Evolutionary conservation across 2,329 filamentous ascomycete genomes (phyloP).

Genomic region (Fusarium guadeloupense): DNA sequence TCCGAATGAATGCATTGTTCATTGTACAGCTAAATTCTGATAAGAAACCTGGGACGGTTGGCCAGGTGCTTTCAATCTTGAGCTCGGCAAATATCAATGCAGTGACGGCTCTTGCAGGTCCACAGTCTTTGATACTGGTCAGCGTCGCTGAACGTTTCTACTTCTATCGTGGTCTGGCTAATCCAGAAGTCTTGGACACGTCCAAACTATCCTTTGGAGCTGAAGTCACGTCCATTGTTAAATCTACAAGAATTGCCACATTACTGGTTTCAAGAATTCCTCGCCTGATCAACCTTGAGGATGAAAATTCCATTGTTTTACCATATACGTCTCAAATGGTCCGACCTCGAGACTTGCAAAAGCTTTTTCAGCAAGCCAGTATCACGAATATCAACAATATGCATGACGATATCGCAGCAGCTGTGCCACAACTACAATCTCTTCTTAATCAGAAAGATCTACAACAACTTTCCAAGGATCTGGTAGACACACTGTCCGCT

Average conservation of each 20-base stretch:
- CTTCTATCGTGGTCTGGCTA: constrained; percentile 5
- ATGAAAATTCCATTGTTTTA: not conserved
- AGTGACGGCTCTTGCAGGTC: constrained; percentile 5
- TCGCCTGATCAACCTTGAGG: not conserved
- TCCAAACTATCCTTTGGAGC: constrained; percentile 11
- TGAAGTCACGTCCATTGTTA: not conserved
- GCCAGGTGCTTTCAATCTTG: not conserved
- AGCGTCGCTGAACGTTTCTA: not conserved
- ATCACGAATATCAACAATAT: constrained; percentile 3
- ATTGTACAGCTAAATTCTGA: not conserved
- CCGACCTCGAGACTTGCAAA: not conserved
- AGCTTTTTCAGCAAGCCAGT: not conserved
- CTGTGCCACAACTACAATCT: constrained; percentile 9
- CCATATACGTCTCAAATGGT: not conserved
- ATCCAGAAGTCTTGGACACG: not conserved
- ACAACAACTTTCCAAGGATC: not conserved
- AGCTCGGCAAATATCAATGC: constrained; percentile 5
- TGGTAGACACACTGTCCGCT: constrained; percentile 1
- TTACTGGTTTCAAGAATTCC: not conserved
- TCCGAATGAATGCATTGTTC: constrained; percentile 6
- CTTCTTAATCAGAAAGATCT: constrained; percentile 4
- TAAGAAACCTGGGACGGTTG: not conserved
- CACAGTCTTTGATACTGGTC: constrained; percentile 6
- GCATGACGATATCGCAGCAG: constrained; percentile 2
- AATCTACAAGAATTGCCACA: accelerated